Percentiles rank a stretch among this genome's conserved stretches.
Conservation (phyloP, 371 early-diverging fungal genomes). For the Chytridium lagenaria region DNA sequence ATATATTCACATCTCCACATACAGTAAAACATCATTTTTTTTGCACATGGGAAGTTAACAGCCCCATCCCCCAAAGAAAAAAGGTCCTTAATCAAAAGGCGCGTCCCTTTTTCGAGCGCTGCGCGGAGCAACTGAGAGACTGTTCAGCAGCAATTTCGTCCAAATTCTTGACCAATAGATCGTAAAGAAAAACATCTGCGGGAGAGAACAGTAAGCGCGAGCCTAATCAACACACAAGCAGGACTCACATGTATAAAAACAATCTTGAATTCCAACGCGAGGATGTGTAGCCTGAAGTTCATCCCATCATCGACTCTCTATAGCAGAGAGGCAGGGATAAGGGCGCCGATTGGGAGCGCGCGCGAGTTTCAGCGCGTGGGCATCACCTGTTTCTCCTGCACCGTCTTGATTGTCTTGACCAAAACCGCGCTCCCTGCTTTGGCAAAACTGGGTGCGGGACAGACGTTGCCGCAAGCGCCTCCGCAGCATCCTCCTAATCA, state of each 20-base stretch:
- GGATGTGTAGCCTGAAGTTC: background rate
- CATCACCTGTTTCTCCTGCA: background rate
- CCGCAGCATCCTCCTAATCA: conserved; percentile 9
- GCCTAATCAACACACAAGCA: background rate
- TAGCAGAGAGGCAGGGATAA: too few species aligned
- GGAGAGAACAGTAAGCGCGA: background rate
- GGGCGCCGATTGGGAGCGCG: too few species aligned
- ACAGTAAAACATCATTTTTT: background rate
- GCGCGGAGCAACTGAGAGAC: too few species aligned
- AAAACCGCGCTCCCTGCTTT: background rate
- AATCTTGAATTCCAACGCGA: background rate
- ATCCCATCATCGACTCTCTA: background rate
- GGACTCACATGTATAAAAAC: conserved; percentile 13
- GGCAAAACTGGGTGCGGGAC: conserved; percentile 3
- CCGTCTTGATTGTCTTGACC: too few species aligned
- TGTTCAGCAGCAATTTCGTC: background rate
- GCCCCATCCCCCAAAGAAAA: too few species aligned
- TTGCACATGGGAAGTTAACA: background rate
- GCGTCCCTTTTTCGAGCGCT: too few species aligned
- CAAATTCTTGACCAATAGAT: background rate
- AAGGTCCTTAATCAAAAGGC: too few species aligned
- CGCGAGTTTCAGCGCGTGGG: too few species aligned
- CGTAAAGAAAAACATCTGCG: background rate
- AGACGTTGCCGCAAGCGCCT: conserved; percentile 7
- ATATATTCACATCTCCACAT: background rate